Conservation (phyloP, 148 eudicot species). For the Chenopodium quinoa region DNA sequence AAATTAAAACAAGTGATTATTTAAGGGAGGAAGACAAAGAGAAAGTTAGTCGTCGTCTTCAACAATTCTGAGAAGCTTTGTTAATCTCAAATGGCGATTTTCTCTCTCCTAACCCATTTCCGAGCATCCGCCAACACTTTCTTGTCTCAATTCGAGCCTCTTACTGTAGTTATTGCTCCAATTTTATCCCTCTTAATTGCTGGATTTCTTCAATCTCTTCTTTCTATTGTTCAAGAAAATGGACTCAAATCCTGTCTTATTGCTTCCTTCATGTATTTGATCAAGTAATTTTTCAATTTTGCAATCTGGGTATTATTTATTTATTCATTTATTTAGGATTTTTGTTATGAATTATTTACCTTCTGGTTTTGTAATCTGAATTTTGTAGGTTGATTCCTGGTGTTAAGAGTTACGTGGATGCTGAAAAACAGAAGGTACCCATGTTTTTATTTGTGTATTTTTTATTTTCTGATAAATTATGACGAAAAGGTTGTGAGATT, state of each 20-base stretch:
- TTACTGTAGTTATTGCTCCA: slow-evolving; percentile 52
- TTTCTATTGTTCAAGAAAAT: slow-evolving; percentile 43
- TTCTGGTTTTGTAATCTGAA: background rate
- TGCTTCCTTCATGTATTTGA: slow-evolving; percentile 45
- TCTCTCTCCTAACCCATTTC: slow-evolving; percentile 26
- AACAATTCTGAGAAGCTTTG: background rate
- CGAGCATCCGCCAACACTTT: slow-evolving; percentile 50
- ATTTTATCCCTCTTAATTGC: slow-evolving; percentile 54
- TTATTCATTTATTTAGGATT: background rate
- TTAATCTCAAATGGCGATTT: slow-evolving; percentile 9
- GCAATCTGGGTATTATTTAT: background rate
- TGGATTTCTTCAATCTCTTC: slow-evolving; percentile 37
- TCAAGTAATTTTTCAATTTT: slow-evolving; percentile 52
- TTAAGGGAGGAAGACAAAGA: too few relatives aligned
- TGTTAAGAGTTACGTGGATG: slow-evolving; percentile 66
- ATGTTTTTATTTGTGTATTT: background rate
- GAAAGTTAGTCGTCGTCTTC: too few relatives aligned
- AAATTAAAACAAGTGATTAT: too few relatives aligned
- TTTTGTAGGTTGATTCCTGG: slow-evolving; percentile 74
- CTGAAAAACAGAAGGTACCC: slow-evolving; percentile 82
- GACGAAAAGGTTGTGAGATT: background rate
- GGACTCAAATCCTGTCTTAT: slow-evolving; percentile 57
- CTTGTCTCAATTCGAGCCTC: slow-evolving; percentile 65
- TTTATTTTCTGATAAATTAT: background rate
- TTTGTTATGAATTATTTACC: background rate